Evolutionary conservation across 1,139 yeast species (phyloP), one percentile per base, ranked within the genome.

Genomic region (Spathaspora sp.): DNA sequence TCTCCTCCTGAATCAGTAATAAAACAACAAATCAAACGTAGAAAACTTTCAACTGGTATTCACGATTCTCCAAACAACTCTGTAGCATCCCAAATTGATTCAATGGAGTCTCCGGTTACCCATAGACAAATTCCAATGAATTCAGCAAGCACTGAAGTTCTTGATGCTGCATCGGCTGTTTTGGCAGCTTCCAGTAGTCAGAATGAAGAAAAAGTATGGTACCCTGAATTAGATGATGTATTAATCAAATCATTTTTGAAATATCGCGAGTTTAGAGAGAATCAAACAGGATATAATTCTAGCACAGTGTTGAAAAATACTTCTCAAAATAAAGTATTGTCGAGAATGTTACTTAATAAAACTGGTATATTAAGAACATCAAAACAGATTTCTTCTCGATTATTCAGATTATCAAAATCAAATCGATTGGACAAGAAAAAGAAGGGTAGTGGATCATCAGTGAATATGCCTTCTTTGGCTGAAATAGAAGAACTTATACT

Each of bases 321-420:
- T 8, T 64, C 76, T 11, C 77, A 72, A 50, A 73, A 74, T 54
- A 73, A 71, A 48, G 67, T 73, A 4, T 56, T 74, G 45, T 69
- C 77, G 9, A 56, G 76, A 45, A 72, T 74, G 78, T 47, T 74
- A 37, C 60, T 59, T 38, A 68, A 68, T 50, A 70, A 66, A 51
- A 65, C 76, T 9, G 74, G 74, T 2, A 54, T 68, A 1, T 54
- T 61, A 43, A 61, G 77, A 45, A 62, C 74, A 2, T 64, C 76
- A 2, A 71, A 72, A 49, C 78, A 74, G 51, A 68, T 74, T 37
- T 69, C 76, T 4, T 65, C 74, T 7, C 59, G 70, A 43, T 55
- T 66, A 20, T 63, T 61, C 39, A 56, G 66, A 27, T 55, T 67
- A 25, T 58, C 64, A 7, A 59, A 60, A 45, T 50, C 56, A 39